Conservation (phyloP, 768 basidiomycete genomes). For the Naganishia onofrii region DNA sequence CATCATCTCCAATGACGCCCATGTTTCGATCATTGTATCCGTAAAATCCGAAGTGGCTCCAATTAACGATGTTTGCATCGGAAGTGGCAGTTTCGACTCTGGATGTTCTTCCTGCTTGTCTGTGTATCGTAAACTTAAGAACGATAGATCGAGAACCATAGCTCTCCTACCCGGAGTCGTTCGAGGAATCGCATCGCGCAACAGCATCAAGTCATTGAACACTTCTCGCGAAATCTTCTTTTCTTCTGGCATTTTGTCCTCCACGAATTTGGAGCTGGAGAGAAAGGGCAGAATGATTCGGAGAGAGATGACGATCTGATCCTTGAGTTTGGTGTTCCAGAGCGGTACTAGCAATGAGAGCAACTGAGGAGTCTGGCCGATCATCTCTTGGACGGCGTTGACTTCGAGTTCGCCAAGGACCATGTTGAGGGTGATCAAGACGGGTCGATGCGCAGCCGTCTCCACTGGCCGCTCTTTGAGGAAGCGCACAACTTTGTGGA, state of each 20-base stretch:
- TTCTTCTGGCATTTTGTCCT: conserved; percentile 34
- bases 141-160: conserved; percentile 5
- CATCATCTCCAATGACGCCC: conserved; percentile 75
- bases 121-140: not conserved
- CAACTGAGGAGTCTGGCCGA: conserved; percentile 61
- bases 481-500: conserved; percentile 64
- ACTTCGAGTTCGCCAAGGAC: conserved; percentile 73
- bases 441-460: conserved; percentile 74
- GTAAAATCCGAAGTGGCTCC: conserved; percentile 53
- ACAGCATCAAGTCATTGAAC: conserved; percentile 2
- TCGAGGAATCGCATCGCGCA: conserved; percentile 7
- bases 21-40: conserved; percentile 51
- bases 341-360: conserved; percentile 67
- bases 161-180: conserved; percentile 2
- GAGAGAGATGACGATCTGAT: conserved; percentile 67
- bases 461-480: conserved; percentile 67
- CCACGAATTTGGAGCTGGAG: conserved; percentile 46
- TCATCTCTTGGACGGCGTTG: conserved; percentile 65
- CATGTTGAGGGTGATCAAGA: conserved; percentile 66
- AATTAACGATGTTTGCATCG: conserved; percentile 9
- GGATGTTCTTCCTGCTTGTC: too few species aligned
- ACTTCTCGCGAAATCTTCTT: conserved; percentile 19
- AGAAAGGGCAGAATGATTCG: conserved; percentile 71
- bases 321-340: conserved; percentile 67
- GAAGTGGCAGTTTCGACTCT: not conserved